Evolutionary conservation across 768 basidiomycete species (phyloP).

Genomic region (Pleurotus djamor): DNA sequence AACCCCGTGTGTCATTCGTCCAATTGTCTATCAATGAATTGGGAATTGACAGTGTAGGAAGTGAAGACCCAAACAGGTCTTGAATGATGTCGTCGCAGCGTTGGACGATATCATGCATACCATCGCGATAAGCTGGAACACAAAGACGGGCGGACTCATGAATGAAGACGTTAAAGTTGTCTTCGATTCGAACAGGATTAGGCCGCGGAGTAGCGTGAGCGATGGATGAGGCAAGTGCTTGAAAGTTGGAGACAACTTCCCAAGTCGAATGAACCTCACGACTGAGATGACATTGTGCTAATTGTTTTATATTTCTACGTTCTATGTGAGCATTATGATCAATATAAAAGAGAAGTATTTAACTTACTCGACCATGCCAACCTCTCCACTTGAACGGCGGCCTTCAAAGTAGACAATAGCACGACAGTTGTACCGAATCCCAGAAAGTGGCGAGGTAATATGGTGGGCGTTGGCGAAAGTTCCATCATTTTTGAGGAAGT

Average conservation of each 20-base stretch:
- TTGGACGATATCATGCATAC: neutral
- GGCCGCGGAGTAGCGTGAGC: neutral
- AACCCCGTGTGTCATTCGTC: conserved; percentile 5
- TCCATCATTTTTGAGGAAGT: conserved; percentile 10
- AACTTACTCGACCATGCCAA: conserved; percentile 6
- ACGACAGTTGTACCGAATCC: conserved; percentile 8
- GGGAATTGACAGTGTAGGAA: conserved; percentile 9
- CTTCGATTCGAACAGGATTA: neutral
- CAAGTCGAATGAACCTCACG: neutral
- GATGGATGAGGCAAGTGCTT: conserved; percentile 12
- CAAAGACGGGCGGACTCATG: neutral
- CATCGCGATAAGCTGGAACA: neutral
- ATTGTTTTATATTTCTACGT: neutral
- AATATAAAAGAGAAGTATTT: conserved; percentile 2
- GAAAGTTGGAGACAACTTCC: conserved; percentile 7
- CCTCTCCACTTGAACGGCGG: neutral
- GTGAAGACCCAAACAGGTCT: neutral
- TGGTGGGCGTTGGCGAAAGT: conserved; percentile 10
- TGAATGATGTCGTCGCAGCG: neutral
- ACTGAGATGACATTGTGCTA: neutral
- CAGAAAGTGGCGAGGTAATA: conserved; percentile 11
- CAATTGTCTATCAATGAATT: conserved; percentile 11
- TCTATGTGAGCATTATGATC: neutral
- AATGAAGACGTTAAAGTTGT: neutral
- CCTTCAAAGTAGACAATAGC: too few relatives aligned